Evolutionary conservation across 352 stramenopile species (phyloP), one percentile per base, ranked within the genome.

Genomic region (Phytopythium boreale): DNA sequence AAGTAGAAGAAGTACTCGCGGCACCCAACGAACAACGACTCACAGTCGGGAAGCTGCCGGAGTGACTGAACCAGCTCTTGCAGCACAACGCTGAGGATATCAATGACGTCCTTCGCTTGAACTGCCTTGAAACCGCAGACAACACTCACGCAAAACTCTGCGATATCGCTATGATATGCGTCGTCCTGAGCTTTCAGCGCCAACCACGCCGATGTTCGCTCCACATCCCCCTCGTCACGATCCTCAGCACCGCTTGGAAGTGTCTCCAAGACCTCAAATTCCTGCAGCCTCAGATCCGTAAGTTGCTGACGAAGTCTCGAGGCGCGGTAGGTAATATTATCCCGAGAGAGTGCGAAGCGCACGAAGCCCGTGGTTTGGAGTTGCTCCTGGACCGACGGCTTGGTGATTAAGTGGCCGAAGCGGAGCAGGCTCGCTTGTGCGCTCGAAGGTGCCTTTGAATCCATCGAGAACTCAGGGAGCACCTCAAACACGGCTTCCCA

Each of bases 1-100:
- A 93, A 91, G 56, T 78, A 93, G 66, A 84, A 92, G 19, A 80
- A 75, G 61, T 93, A 93, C 1, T 72, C 59, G 57, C 74, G 74
- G 26, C 75, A 87, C 2, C 59, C 72, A 29, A 66, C 60, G 62
- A 91, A 88, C 22, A 89, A 59, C 26, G 77, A 71, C 20, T 79
- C 64, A 52, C 81, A 92, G 49, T 91, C 83, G 1, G 83, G 81
- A 14, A 93, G 60, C 56, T 89, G 78, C 22, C 76, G 74, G 20
- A 91, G 46, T 4, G 43, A 41, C 49, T 56, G 39, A 53, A 37
- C 14, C 39, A 49, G 22, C 41, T 52, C 43, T 14, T 46, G 2
- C 22, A 36, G n/a, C 24, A 60, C 39, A 20, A 50, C 36, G 26
- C 29, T 27, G 43, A 62, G 20, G 14, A 26, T 51, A 27, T 53